Base-by-base conservation (phyloP, 108 stramenopile species). In the Skeletonema grethae region DNA sequence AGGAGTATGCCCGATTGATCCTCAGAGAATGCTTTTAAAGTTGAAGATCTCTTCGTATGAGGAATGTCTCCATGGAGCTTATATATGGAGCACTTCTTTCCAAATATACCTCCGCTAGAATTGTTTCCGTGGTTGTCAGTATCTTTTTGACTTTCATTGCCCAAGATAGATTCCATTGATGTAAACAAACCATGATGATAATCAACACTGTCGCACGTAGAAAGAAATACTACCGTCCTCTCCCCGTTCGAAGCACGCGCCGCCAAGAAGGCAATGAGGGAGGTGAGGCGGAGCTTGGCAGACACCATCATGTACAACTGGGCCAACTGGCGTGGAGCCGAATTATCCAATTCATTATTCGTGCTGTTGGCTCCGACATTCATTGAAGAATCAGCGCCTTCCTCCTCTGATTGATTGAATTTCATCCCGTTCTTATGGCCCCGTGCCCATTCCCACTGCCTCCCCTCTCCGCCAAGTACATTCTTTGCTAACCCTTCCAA, bases 31-130 rank as follows among this genome's bases (percentile, higher is more conserved):
- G 93, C 95, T 69, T 90, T 89, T 66, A 99, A 76, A 5, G 98
- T 97, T 2, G 97, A 98, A 43, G 98, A 77, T 8, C 99, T 96
- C 70, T 98, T 98, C 12, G 97, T 91, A 68, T 99, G 98, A 22
- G 87, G 76, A 97, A 99, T 97, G 83, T 99, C 97, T 6, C 98
- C 98, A 76, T 99, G 99, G 34, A 99, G 86, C 68, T 95, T 93
- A 70, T 96, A 86, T 28, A 98, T 97, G 1, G 93, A 90, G 70
- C 98, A 98, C 32, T 98, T 56, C 28, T 65, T 59, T 25, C 90
- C 91, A 69, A 91, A 91, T 5, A 90, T 67, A 39, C 92, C 92
- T 10, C 38, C 11, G n/a, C 98, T 48, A 99, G 88, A 60, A 97
- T 96, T 29, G 97, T 90, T 20, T 99, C 75, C 84, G 99, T 91